phyloP scores from a whole-genome alignment of 2,329 filamentous ascomycete genomes.

The Phialocephala subalpina region DNA sequence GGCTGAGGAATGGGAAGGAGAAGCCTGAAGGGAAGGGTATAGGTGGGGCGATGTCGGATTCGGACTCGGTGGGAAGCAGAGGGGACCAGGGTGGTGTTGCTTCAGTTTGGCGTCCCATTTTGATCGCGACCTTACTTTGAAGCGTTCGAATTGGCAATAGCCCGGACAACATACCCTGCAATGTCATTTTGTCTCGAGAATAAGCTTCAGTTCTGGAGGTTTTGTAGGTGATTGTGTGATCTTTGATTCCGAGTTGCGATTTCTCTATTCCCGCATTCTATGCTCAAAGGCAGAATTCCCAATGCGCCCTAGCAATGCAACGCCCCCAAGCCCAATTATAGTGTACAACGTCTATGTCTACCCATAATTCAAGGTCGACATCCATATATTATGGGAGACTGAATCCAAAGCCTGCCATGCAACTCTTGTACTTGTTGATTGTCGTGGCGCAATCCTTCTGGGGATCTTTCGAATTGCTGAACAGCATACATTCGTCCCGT shows the following conservation, averaged over 20 bases:
- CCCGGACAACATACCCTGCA: not conserved
- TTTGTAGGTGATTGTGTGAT: not conserved
- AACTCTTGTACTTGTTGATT: slow-evolving; percentile 86
- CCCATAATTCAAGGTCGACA: not conserved
- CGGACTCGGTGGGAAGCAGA: too few relatives aligned
- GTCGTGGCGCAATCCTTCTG: slow-evolving; percentile 83
- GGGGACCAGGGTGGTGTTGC: too few relatives aligned
- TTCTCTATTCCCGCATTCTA: slow-evolving; percentile 22
- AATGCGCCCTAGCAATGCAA: slow-evolving; percentile 40
- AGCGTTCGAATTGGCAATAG: too few relatives aligned
- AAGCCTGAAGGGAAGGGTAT: too few relatives aligned
- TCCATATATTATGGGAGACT: slow-evolving; percentile 52
- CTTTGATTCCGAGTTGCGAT: slow-evolving; percentile 36
- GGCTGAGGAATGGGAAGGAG: too few relatives aligned
- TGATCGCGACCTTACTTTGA: too few relatives aligned
- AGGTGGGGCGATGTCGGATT: too few relatives aligned
- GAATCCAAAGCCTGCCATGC: slow-evolving; percentile 95
- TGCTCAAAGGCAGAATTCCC: slow-evolving; percentile 19
- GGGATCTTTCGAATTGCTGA: slow-evolving; percentile 85
- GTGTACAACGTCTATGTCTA: slow-evolving; percentile 14
- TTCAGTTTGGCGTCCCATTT: too few relatives aligned
- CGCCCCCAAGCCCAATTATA: slow-evolving; percentile 25
- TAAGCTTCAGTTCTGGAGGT: not conserved
- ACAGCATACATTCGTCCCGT: slow-evolving; percentile 99
- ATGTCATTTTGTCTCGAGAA: not conserved